Percentiles rank a stretch among this genome's conserved stretches.
phyloP scores from a whole-genome alignment of 177 flowering plant species.

The Vitis hybrid region DNA sequence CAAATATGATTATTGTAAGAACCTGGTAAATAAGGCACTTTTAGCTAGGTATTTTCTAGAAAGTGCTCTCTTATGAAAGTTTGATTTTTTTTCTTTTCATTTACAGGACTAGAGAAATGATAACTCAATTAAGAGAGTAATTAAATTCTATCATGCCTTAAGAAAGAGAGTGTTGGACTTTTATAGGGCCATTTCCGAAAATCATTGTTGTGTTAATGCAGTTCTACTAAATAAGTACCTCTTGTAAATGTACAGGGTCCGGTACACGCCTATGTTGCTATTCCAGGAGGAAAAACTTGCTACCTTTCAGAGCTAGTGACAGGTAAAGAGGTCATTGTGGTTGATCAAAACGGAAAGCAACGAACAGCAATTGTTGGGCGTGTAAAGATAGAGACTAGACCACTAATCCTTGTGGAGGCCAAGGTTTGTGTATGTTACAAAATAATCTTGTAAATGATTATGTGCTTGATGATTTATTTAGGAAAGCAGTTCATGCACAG shows the following conservation, averaged over 20 bases:
- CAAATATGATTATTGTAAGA: not conserved
- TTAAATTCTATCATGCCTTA: not conserved
- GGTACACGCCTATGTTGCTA: conserved; percentile 84
- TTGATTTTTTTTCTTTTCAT: too few relatives aligned
- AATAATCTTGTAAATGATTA: not conserved
- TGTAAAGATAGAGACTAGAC: conserved; percentile 87
- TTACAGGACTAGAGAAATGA: too few relatives aligned
- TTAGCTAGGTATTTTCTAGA: too few relatives aligned
- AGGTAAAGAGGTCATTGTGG: conserved; percentile 80
- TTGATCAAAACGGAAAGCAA: conserved; percentile 68
- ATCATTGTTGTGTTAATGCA: not conserved
- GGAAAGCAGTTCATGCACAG: not conserved
- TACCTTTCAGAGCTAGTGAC: conserved; percentile 83
- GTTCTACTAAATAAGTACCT: not conserved
- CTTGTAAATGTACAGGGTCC: conserved; percentile 67
- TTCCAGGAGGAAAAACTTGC: conserved; percentile 89
- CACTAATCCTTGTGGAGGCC: conserved; percentile 82
- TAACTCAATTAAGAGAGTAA: not conserved
- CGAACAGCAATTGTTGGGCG: conserved; percentile 86
- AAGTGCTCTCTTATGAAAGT: not conserved
- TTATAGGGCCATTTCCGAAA: not conserved
- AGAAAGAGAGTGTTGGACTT: not conserved
- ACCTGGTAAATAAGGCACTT: too few relatives aligned
- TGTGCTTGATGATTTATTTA: too few relatives aligned
- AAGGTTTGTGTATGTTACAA: conserved; percentile 46